A percentile compares a stretch with the other conserved stretches of the same genome.
Evolutionary conservation across 345 rosid species (phyloP).

Genomic region (Reutealis trisperma): DNA sequence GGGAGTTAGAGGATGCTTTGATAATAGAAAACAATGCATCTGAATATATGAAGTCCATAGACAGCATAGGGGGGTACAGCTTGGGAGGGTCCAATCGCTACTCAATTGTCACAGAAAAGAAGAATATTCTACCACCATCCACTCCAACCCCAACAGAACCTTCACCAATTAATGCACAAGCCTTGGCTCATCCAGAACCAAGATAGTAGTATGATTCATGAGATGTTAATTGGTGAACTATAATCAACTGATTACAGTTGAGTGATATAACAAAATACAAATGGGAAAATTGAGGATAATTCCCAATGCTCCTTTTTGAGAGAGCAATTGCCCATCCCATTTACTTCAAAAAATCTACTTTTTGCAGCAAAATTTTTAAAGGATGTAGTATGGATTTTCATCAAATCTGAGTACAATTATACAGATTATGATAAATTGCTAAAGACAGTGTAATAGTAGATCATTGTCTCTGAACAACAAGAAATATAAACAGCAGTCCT

Average conservation of each 20-base stretch:
- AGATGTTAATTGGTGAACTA: constrained; percentile 15
- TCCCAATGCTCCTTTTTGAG: constrained; percentile 6
- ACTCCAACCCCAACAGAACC: constrained; percentile 43
- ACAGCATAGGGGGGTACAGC: constrained; percentile 61
- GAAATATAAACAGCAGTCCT: not conserved
- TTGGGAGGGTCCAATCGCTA: constrained; percentile 54
- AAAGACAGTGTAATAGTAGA: not conserved
- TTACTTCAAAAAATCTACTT: constrained; percentile 6
- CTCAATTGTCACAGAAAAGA: constrained; percentile 48
- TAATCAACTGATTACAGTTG: constrained; percentile 12
- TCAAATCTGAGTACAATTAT: not conserved
- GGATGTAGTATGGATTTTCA: not conserved
- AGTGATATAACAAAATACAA: not conserved
- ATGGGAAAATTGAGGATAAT: constrained; percentile 14
- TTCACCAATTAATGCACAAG: constrained; percentile 42
- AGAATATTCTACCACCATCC: constrained; percentile 35
- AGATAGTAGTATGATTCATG: constrained; percentile 35
- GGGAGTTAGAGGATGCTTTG: constrained; percentile 71
- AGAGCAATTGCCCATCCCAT: constrained; percentile 1
- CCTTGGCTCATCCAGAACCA: constrained; percentile 50
- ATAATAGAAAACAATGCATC: constrained; percentile 80
- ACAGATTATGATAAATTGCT: not conserved
- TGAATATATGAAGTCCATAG: constrained; percentile 71
- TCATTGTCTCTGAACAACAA: not conserved
- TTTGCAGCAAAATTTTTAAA: constrained; percentile 9